phyloP scores from a whole-genome alignment of 2,329 filamentous ascomycete species.

The Neonectria hederae region DNA sequence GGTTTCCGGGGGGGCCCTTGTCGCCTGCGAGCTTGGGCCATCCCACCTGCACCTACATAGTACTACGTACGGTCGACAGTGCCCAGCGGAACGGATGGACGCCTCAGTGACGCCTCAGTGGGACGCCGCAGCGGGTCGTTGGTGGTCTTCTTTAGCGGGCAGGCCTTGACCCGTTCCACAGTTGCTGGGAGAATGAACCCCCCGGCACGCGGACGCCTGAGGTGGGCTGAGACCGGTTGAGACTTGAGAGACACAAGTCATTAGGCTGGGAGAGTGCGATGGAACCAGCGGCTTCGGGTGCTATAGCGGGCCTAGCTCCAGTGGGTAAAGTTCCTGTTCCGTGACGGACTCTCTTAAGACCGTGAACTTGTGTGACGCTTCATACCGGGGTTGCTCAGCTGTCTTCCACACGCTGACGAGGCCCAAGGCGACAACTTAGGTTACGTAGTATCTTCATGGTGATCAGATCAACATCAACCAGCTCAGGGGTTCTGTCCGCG shows the following conservation, averaged over 20 bases:
- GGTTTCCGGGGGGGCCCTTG: constrained; percentile 33
- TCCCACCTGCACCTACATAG: neutral
- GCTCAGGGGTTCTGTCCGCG: constrained; percentile 5
- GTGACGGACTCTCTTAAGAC: neutral
- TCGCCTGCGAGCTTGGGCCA: constrained; percentile 27
- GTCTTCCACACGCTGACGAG: neutral
- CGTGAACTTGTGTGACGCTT: neutral
- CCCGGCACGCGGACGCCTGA: constrained; percentile 9
- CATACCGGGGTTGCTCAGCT: neutral
- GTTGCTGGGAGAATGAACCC: neutral
- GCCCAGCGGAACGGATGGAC: constrained; percentile 1
- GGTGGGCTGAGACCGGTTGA: constrained; percentile 10
- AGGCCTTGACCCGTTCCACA: neutral
- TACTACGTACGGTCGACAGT: neutral
- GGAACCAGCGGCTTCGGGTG: neutral
- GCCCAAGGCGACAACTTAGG: neutral
- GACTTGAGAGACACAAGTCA: neutral
- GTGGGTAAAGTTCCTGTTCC: constrained; percentile 1
- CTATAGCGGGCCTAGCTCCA: neutral
- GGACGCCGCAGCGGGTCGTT: neutral
- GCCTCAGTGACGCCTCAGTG: constrained; percentile 12
- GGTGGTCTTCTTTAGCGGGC: constrained; percentile 3
- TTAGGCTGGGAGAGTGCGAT: neutral
- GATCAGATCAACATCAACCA: constrained; percentile 19
- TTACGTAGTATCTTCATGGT: neutral